Conservation (phyloP, 108 stramenopile genomes). For the Skeletonema grethae region DNA sequence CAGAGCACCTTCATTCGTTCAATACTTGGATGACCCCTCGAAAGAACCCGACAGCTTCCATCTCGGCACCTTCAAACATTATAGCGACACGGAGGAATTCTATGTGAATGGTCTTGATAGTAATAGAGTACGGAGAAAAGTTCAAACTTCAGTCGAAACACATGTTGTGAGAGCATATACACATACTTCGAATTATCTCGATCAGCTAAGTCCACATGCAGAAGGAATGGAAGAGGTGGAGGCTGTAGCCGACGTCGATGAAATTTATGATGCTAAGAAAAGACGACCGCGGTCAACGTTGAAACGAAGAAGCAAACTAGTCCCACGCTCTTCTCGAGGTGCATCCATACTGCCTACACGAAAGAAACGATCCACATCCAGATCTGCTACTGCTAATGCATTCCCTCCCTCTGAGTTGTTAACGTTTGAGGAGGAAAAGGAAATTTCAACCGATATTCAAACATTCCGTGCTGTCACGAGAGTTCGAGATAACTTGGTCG, state of each 20-base stretch:
- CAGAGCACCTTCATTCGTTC: slow-evolving; percentile 8
- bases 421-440: slow-evolving; percentile 59
- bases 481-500: slow-evolving; percentile 50
- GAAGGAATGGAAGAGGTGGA: not conserved
- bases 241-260: not conserved
- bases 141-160: slow-evolving; percentile 27
- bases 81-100: slow-evolving; percentile 9
- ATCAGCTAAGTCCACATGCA: not conserved
- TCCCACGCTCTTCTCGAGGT: slow-evolving; percentile 11
- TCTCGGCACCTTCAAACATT: slow-evolving; percentile 10
- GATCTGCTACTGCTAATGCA: not conserved
- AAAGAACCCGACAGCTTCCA: slow-evolving; percentile 14
- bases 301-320: slow-evolving; percentile 23
- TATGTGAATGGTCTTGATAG: slow-evolving; percentile 8
- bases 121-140: slow-evolving; percentile 13
- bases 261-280: not conserved
- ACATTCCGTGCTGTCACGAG: slow-evolving; percentile 46
- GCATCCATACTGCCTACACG: slow-evolving; percentile 37
- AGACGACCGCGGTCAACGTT: not conserved
- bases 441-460: slow-evolving; percentile 49
- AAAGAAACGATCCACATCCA: slow-evolving; percentile 7
- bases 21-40: not conserved
- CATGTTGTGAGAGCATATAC: slow-evolving; percentile 8
- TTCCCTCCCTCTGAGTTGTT: slow-evolving; percentile 28
- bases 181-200: not conserved